phyloP scores from a whole-genome alignment of 2,329 filamentous ascomycete species.

The Colletotrichum falcatum region DNA sequence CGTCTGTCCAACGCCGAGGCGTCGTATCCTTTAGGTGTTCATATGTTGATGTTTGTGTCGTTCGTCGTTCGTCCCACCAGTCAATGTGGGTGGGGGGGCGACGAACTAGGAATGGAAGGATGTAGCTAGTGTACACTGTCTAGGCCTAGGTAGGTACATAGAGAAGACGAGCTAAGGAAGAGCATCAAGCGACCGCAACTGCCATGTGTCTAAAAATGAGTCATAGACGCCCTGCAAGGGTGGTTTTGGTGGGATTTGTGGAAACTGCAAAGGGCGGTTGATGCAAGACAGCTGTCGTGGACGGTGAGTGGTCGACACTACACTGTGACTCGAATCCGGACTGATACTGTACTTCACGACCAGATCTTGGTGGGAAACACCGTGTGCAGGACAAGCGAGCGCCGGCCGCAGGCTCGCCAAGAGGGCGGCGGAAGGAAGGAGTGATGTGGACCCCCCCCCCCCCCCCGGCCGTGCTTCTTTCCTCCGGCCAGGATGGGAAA shows the following conservation, averaged over 20 bases:
- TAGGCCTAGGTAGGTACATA: too few relatives aligned
- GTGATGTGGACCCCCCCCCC: too few relatives aligned
- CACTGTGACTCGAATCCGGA: not conserved
- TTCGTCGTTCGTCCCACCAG: slow-evolving; percentile 17
- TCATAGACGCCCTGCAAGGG: slow-evolving; percentile 46
- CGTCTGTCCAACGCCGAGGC: too few relatives aligned
- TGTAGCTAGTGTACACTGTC: slow-evolving; percentile 10
- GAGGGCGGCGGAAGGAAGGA: too few relatives aligned
- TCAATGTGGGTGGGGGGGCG: not conserved
- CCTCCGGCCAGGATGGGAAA: not conserved
- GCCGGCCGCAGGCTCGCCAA: slow-evolving; percentile 10
- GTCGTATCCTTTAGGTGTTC: too few relatives aligned
- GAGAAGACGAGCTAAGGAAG: slow-evolving; percentile 29
- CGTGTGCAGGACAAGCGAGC: slow-evolving; percentile 12
- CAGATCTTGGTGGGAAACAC: fast-evolving
- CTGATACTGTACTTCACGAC: fast-evolving
- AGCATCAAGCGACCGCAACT: slow-evolving; percentile 29
- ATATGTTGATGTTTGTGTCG: slow-evolving; percentile 37
- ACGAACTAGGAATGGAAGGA: slow-evolving; percentile 2
- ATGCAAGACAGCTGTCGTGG: slow-evolving; percentile 26
- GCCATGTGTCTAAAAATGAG: slow-evolving; percentile 51
- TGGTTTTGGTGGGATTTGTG: slow-evolving; percentile 39
- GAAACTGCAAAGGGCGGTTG: slow-evolving; percentile 14
- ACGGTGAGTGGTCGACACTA: slow-evolving; percentile 31
- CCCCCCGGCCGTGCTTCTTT: slow-evolving; percentile 1